Evolutionary conservation across 257 asterid species (phyloP).

Genomic region (Haberlea rhodopensis): DNA sequence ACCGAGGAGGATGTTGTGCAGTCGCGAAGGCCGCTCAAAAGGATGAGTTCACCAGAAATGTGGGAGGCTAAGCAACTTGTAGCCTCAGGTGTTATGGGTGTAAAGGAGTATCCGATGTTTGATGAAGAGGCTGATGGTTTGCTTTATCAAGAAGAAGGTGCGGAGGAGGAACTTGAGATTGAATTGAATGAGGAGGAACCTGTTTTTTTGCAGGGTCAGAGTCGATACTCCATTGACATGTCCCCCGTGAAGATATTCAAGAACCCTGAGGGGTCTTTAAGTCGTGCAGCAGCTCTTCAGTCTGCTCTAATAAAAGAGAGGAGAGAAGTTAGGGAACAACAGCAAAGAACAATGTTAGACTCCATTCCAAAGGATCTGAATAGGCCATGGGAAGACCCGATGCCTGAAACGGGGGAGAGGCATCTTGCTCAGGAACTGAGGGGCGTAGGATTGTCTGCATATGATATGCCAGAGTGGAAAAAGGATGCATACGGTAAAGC

Average conservation of each 20-base stretch:
- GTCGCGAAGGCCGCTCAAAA: constrained; percentile 77
- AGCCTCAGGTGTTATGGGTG: constrained; percentile 80
- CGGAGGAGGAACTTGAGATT: constrained; percentile 89
- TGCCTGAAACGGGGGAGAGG: constrained; percentile 99
- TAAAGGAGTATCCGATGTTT: constrained; percentile 69
- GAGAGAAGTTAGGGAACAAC: constrained; percentile 94
- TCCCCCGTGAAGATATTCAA: constrained; percentile 94
- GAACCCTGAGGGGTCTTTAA: constrained; percentile 91
- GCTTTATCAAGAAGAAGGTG: constrained; percentile 89
- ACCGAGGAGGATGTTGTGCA: constrained; percentile 59
- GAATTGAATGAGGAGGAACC: constrained; percentile 95
- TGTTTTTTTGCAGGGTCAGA: constrained; percentile 83
- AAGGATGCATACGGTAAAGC: constrained; percentile 93
- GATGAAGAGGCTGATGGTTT: constrained; percentile 81
- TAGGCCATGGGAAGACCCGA: constrained; percentile 98
- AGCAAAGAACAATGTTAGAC: constrained; percentile 89
- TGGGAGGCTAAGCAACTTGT: constrained; percentile 96
- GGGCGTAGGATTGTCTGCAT: constrained; percentile 95
- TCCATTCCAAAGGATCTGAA: constrained; percentile 97
- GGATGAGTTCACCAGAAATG: constrained; percentile 93
- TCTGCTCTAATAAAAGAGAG: constrained; percentile 90
- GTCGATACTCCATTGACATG: constrained; percentile 72
- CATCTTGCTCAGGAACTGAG: constrained; percentile 94
- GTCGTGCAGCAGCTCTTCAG: constrained; percentile 95
- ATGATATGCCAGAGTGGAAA: constrained; percentile 98